Conservation (phyloP, 345 rosid genomes). For the Carallia brachiata region DNA sequence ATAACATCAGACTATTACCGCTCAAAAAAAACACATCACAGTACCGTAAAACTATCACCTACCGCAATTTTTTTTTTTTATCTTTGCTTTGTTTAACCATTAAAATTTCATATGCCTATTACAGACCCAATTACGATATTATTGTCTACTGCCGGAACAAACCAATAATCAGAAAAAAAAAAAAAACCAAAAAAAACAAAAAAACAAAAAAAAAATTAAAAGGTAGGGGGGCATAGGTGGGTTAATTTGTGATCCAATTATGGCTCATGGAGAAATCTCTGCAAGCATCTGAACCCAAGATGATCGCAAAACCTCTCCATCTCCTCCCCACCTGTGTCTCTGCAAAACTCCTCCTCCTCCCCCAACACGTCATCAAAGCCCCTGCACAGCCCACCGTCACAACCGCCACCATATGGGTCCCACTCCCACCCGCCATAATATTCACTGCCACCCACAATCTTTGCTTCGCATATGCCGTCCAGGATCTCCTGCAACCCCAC, state of each 20-base stretch:
- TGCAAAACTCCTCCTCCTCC: slow-evolving; percentile 60
- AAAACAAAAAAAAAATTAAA: no score
- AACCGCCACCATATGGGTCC: neutral
- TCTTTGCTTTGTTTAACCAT: no score
- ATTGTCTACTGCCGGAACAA: no score
- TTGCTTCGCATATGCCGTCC: neutral
- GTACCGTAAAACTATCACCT: no score
- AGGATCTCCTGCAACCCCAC: slow-evolving; percentile 66
- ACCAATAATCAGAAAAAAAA: no score
- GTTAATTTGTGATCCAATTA: neutral
- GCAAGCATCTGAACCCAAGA: slow-evolving; percentile 84
- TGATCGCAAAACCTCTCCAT: slow-evolving; percentile 83
- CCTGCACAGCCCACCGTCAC: slow-evolving; percentile 14
- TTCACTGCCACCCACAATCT: neutral
- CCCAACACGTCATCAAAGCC: slow-evolving; percentile 59
- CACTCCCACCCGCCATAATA: slow-evolving; percentile 2
- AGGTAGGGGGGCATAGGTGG: no score
- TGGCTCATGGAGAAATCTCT: slow-evolving; percentile 62
- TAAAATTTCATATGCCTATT: no score
- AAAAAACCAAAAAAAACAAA: no score
- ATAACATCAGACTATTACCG: no score
- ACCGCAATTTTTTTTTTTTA: no score
- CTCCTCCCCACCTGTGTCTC: slow-evolving; percentile 77
- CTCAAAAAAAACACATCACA: no score
- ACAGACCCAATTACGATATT: no score